phyloP scores from a whole-genome alignment of 1,284 basidiomycete species.

The Rugosomyces carneus region DNA sequence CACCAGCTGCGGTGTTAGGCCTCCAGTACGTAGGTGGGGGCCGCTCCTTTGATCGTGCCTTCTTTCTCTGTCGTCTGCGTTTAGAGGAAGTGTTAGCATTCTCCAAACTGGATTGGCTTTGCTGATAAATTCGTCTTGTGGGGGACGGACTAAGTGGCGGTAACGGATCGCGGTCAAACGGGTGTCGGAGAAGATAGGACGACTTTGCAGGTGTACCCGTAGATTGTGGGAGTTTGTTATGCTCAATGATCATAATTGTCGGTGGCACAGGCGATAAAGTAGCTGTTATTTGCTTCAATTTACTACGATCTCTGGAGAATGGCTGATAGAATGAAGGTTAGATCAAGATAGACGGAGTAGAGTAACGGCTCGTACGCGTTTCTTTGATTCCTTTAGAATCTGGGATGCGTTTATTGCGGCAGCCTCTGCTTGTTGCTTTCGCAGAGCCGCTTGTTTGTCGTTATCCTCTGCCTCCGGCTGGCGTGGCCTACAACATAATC shows the following conservation, averaged over 20 bases:
- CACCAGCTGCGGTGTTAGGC: conserved; percentile 25
- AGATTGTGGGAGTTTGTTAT: conserved; percentile 24
- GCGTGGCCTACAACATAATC: conserved; percentile 26
- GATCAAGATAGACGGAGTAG: neutral
- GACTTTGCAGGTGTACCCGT: conserved; percentile 31
- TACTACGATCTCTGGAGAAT: conserved; percentile 5
- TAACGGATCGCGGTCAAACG: conserved; percentile 21
- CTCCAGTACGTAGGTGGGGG: conserved; percentile 32
- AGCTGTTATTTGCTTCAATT: conserved; percentile 10
- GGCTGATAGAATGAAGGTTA: neutral
- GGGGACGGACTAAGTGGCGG: conserved; percentile 7
- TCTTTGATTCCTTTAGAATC: conserved; percentile 21
- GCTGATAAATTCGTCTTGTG: conserved; percentile 16
- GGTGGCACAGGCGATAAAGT: conserved; percentile 15
- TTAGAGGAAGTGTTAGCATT: conserved; percentile 3
- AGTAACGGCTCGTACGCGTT: conserved; percentile 1
- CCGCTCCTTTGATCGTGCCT: conserved; percentile 16
- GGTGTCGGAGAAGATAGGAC: conserved; percentile 22
- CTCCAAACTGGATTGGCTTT: conserved; percentile 1
- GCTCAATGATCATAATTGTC: conserved; percentile 23
- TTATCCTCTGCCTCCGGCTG: conserved; percentile 43
- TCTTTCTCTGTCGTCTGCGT: conserved; percentile 15
- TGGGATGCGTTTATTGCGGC: conserved; percentile 32
- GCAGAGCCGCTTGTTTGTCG: conserved; percentile 30
- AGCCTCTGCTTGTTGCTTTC: conserved; percentile 29